These are phyloP conservation scores for Musa acuminata DNA, from an alignment of 176 grass and related monocot species.

Conservation along the genomic window DNA sequence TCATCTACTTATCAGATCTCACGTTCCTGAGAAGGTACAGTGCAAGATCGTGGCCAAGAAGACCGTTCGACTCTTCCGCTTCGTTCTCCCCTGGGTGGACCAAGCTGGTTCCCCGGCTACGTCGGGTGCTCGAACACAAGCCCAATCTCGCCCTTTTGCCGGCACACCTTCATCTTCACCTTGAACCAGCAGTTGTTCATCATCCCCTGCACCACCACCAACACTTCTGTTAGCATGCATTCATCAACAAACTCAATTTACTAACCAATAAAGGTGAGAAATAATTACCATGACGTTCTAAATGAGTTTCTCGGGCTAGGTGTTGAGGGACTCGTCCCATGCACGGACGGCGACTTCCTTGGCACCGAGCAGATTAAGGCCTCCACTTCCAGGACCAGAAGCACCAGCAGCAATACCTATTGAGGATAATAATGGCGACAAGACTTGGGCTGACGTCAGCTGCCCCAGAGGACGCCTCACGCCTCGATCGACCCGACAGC, in stretches of 20 bases:
- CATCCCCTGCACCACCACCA: slow-evolving; percentile 50
- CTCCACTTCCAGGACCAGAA: slow-evolving; percentile 79
- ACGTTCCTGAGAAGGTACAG: no score
- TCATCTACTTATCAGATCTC: background rate
- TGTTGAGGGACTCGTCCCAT: slow-evolving; percentile 54
- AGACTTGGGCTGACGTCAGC: no score
- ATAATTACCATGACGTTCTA: slow-evolving; percentile 1
- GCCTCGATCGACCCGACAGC: no score
- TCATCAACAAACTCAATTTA: slow-evolving; percentile 41
- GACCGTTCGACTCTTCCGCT: slow-evolving; percentile 2
- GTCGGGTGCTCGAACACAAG: slow-evolving; percentile 14
- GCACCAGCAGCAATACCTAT: slow-evolving; percentile 92
- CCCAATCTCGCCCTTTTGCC: slow-evolving; percentile 14
- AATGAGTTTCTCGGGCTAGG: slow-evolving; percentile 4
- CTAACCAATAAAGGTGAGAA: background rate
- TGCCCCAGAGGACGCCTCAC: no score
- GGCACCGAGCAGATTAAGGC: slow-evolving; percentile 41
- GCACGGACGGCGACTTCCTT: slow-evolving; percentile 78
- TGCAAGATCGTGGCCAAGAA: background rate
- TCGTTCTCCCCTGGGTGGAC: background rate
- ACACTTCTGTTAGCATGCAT: slow-evolving; percentile 51
- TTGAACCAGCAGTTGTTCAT: slow-evolving; percentile 97
- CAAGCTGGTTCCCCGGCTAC: slow-evolving; percentile 3
- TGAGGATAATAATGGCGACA: no score
- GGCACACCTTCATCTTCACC: slow-evolving; percentile 47